These are phyloP conservation scores for Kalanchoe fedtschenkoi DNA, from an alignment of 164 flowering plant species.

Conservation along the genomic window DNA sequence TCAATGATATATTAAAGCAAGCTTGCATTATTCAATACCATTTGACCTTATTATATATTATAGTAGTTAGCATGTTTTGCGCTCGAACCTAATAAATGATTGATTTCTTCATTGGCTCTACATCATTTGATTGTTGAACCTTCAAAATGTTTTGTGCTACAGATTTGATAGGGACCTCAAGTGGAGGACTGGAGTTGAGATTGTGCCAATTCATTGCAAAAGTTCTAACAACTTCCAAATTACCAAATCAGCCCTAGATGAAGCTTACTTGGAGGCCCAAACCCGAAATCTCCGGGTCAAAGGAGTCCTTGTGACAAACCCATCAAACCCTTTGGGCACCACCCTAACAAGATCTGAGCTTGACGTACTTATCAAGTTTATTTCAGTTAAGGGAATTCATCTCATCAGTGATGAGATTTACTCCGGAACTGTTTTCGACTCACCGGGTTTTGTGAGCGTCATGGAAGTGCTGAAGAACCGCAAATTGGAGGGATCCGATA, in stretches of 20 bases:
- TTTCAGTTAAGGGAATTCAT: constrained; percentile 43
- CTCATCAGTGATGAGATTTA: constrained; percentile 82
- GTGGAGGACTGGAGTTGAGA: constrained; percentile 83
- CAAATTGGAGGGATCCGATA: constrained; percentile 19
- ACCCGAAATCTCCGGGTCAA: constrained; percentile 48
- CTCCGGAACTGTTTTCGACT: constrained; percentile 64
- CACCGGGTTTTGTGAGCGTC: constrained; percentile 46
- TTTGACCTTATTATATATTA: not conserved
- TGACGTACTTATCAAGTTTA: constrained; percentile 44
- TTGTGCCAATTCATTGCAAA: constrained; percentile 68
- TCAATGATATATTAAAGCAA: not conserved
- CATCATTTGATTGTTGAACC: not conserved
- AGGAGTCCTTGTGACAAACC: constrained; percentile 75
- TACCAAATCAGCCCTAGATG: constrained; percentile 49
- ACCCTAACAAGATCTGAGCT: constrained; percentile 40
- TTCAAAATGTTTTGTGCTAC: constrained; percentile 11
- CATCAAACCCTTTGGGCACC: constrained; percentile 85
- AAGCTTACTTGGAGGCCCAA: constrained; percentile 49
- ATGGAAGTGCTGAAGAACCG: constrained; percentile 37
- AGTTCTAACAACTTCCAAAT: constrained; percentile 59
- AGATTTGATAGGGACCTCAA: constrained; percentile 91
- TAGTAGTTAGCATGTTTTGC: not conserved
- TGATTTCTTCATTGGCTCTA: not conserved
- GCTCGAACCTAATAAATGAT: not conserved
- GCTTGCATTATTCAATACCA: not conserved